Evolutionary conservation across 2,329 filamentous ascomycete genomes (phyloP).

Genomic region (Gliomastix tumulicola): DNA sequence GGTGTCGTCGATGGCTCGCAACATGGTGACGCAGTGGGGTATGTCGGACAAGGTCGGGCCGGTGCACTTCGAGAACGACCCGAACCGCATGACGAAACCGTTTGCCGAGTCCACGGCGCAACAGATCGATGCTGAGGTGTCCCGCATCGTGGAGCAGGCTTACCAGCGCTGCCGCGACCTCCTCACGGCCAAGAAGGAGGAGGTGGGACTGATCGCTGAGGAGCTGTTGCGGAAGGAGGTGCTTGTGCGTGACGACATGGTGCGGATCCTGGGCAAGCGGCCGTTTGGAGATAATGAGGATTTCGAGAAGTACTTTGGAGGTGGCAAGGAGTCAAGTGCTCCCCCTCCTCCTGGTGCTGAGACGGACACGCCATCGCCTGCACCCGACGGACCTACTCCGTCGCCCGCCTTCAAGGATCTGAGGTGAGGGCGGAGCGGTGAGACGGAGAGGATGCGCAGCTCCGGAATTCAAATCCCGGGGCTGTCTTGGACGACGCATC

Average conservation of each 20-base stretch:
- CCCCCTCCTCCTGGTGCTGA: slow-evolving; percentile 46
- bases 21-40: slow-evolving; percentile 99
- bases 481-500: too few relatives aligned
- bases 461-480: too few relatives aligned
- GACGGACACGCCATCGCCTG: slow-evolving; percentile 30
- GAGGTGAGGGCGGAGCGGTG: background rate
- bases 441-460: too few relatives aligned
- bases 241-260: slow-evolving; percentile 84
- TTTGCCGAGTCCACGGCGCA: slow-evolving; percentile 93
- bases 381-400: slow-evolving; percentile 26
- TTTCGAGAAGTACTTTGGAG: slow-evolving; percentile 90
- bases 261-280: slow-evolving; percentile 76
- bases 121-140: slow-evolving; percentile 86
- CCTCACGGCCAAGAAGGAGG: slow-evolving; percentile 75
- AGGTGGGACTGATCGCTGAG: slow-evolving; percentile 86
- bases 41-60: slow-evolving; percentile 95
- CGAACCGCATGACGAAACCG: slow-evolving; percentile 82
- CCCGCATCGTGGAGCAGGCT: slow-evolving; percentile 84
- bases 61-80: slow-evolving; percentile 80
- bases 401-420: slow-evolving; percentile 28
- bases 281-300: slow-evolving; percentile 80
- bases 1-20: slow-evolving; percentile 89
- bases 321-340: slow-evolving; percentile 46
- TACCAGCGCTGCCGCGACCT: slow-evolving; percentile 86
- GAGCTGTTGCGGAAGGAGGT: slow-evolving; percentile 91